phyloP scores from a whole-genome alignment of 2,329 filamentous ascomycete genomes.

The Venturia nashicola region DNA sequence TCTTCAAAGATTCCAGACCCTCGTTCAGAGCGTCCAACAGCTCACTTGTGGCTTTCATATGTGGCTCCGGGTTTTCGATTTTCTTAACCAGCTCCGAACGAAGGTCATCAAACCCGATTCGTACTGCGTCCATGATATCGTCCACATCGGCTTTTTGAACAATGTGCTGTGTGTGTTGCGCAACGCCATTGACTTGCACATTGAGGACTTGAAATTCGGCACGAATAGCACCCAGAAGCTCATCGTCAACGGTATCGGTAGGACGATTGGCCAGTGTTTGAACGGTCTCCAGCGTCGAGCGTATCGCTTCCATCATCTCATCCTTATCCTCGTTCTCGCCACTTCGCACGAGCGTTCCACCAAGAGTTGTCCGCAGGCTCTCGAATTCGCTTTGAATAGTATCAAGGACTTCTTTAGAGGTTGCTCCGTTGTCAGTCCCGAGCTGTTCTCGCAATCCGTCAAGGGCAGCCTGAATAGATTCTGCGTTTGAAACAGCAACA shows the following conservation, averaged over 20 bases:
- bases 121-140: constrained; percentile 35
- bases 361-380: constrained; percentile 29
- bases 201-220: constrained; percentile 36
- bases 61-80: constrained; percentile 41
- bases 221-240: constrained; percentile 39
- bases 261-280: constrained; percentile 18
- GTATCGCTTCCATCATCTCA: constrained; percentile 28
- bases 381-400: constrained; percentile 32
- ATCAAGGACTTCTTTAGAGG: constrained; percentile 29
- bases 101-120: constrained; percentile 37
- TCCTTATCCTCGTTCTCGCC: constrained; percentile 23
- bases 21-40: constrained; percentile 51
- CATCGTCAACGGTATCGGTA: constrained; percentile 28
- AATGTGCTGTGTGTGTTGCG: constrained; percentile 10
- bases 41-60: constrained; percentile 42
- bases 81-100: constrained; percentile 37
- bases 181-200: not conserved
- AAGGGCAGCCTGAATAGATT: constrained; percentile 44
- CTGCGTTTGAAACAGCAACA: constrained; percentile 15
- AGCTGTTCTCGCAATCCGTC: constrained; percentile 30
- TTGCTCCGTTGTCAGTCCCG: constrained; percentile 25
- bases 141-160: constrained; percentile 27
- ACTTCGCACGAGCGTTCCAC: constrained; percentile 28
- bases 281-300: constrained; percentile 25
- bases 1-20: constrained; percentile 62